Evolutionary conservation across 495 filamentous ascomycete species (phyloP).

Genomic region (Aspergillus nidulans): DNA sequence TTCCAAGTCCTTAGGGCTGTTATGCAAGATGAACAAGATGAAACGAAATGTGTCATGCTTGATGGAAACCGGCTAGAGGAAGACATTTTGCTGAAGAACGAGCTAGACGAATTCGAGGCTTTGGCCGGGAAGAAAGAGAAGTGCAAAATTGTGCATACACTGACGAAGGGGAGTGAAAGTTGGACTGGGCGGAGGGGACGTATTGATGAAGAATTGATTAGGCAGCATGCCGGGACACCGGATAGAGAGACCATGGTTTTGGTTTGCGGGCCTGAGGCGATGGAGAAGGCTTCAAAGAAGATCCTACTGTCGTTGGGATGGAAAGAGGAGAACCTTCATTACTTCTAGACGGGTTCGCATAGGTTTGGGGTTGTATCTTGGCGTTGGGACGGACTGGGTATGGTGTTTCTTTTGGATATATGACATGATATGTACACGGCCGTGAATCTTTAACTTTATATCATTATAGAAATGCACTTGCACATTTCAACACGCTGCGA

Average conservation of each 20-base stretch:
- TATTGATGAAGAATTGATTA: conserved; percentile 59
- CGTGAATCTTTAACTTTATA: background rate
- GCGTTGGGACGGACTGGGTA: background rate
- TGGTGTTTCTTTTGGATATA: background rate
- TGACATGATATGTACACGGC: background rate
- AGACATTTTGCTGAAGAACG: conserved; percentile 79
- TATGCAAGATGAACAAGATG: conserved; percentile 54
- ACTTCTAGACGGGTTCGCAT: conserved; percentile 58
- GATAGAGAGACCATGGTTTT: conserved; percentile 62
- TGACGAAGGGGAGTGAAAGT: conserved; percentile 55
- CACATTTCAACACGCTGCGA: background rate
- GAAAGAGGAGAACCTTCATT: conserved; percentile 73
- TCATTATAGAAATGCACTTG: conserved; percentile 2
- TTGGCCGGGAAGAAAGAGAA: conserved; percentile 38
- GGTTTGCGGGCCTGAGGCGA: conserved; percentile 75
- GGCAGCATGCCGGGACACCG: conserved; percentile 48
- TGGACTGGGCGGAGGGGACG: conserved; percentile 73
- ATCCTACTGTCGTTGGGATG: conserved; percentile 69
- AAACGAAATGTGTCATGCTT: conserved; percentile 64
- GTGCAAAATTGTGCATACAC: conserved; percentile 66
- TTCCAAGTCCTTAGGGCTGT: conserved; percentile 83
- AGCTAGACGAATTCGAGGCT: conserved; percentile 60
- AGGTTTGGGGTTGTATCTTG: background rate
- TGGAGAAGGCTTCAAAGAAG: conserved; percentile 66
- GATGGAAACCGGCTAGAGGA: conserved; percentile 76